Conservation (phyloP, 1,139 yeast genomes). For the Spencermartinsiella ligniputridi region DNA sequence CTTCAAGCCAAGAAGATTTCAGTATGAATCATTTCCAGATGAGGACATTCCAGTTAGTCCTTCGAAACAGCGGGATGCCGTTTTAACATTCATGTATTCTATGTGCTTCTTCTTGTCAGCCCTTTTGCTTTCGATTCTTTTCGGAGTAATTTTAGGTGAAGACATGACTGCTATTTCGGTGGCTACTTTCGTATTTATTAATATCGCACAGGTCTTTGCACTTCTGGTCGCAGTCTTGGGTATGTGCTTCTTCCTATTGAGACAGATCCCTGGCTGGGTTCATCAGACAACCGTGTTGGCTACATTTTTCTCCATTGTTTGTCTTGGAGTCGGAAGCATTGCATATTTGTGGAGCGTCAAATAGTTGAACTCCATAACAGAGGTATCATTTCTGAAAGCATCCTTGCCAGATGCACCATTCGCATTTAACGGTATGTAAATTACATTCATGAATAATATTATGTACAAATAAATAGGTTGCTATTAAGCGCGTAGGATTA, state of each 20-base stretch:
- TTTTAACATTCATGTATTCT: conserved; percentile 45
- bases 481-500: too few relatives aligned
- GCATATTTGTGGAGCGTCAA: conserved; percentile 22
- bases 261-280: conserved; percentile 38
- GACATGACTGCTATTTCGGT: conserved; percentile 27
- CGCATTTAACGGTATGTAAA: neutral
- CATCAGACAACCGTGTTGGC: conserved; percentile 39
- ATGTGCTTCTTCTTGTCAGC: conserved; percentile 41
- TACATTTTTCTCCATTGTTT: conserved; percentile 38
- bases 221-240: conserved; percentile 37
- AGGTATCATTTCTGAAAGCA: neutral
- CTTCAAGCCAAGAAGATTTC: conserved; percentile 16
- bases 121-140: conserved; percentile 43
- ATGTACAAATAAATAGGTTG: neutral
- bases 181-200: conserved; percentile 26
- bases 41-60: conserved; percentile 6
- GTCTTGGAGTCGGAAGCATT: conserved; percentile 46
- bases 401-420: neutral
- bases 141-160: conserved; percentile 42
- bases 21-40: conserved; percentile 1
- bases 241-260: conserved; percentile 38
- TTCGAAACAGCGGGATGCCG: conserved; percentile 40
- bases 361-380: too few relatives aligned
- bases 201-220: conserved; percentile 35
- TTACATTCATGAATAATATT: neutral